phyloP scores from a whole-genome alignment of 2,329 filamentous ascomycete genomes.

The Scleromitrula shiraiana region DNA sequence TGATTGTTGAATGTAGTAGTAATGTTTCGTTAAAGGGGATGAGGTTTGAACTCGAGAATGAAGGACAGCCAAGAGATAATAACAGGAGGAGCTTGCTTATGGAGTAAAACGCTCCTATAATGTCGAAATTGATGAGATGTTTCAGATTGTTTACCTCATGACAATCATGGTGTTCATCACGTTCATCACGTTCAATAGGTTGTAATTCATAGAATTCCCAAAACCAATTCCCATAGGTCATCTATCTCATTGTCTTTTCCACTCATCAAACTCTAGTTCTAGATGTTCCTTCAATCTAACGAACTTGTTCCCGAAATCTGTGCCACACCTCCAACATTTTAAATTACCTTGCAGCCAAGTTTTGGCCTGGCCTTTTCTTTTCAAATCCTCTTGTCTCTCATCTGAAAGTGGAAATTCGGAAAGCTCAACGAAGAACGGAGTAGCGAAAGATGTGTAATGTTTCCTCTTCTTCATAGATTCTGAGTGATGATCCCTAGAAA shows the following conservation, averaged over 20 bases:
- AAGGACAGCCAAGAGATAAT: no score
- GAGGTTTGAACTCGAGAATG: no score
- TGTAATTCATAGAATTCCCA: no score
- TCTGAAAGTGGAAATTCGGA: slow-evolving; percentile 68
- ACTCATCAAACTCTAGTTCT: slow-evolving; percentile 63
- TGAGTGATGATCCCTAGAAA: slow-evolving; percentile 72
- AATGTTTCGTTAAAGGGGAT: no score
- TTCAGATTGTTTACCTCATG: no score
- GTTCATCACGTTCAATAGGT: no score
- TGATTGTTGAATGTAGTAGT: no score
- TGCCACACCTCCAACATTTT: slow-evolving; percentile 76
- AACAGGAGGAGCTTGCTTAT: no score
- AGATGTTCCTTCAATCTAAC: slow-evolving; percentile 68
- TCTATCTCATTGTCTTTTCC: slow-evolving; percentile 56
- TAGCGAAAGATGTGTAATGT: slow-evolving; percentile 89
- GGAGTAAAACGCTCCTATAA: no score
- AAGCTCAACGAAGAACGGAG: slow-evolving; percentile 72
- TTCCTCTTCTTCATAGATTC: slow-evolving; percentile 67
- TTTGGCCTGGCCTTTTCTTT: slow-evolving; percentile 47
- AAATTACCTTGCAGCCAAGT: slow-evolving; percentile 50
- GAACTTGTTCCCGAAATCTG: slow-evolving; percentile 68
- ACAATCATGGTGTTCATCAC: no score
- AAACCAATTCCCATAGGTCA: no score
- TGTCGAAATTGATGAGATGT: no score
- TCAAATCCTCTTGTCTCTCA: slow-evolving; percentile 29